Conservation (phyloP, 2,329 filamentous ascomycete species). For the Penicillium sp. region DNA sequence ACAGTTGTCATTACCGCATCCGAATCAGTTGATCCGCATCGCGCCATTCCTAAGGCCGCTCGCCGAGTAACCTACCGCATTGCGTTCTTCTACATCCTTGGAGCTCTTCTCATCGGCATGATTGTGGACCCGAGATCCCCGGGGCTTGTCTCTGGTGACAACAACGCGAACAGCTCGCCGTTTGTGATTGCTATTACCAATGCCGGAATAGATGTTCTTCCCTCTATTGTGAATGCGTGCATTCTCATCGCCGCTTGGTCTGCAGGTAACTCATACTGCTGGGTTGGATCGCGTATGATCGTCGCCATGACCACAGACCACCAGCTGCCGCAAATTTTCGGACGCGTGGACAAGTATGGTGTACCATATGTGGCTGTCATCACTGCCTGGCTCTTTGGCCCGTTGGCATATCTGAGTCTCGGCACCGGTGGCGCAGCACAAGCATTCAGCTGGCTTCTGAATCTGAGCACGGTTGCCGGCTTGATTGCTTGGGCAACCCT, state of each 20-base stretch:
- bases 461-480: slow-evolving; percentile 48
- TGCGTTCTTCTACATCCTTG: slow-evolving; percentile 40
- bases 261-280: slow-evolving; percentile 45
- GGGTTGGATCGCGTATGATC: slow-evolving; percentile 58
- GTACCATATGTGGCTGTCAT: slow-evolving; percentile 60
- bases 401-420: slow-evolving; percentile 45
- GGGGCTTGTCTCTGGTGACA: slow-evolving; percentile 24
- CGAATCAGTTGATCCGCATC: slow-evolving; percentile 41
- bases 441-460: slow-evolving; percentile 45
- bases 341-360: slow-evolving; percentile 52
- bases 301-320: slow-evolving; percentile 60
- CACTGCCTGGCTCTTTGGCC: slow-evolving; percentile 50
- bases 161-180: slow-evolving; percentile 36
- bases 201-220: slow-evolving; percentile 36
- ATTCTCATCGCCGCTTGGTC: slow-evolving; percentile 43
- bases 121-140: slow-evolving; percentile 28
- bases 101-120: slow-evolving; percentile 31
- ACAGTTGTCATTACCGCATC: slow-evolving; percentile 43
- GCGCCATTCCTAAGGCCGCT: slow-evolving; percentile 43
- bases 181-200: slow-evolving; percentile 38
- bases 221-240: slow-evolving; percentile 36
- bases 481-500: slow-evolving; percentile 51
- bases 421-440: slow-evolving; percentile 36
- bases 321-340: slow-evolving; percentile 59
- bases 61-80: slow-evolving; percentile 44